Conservation (phyloP, 2,329 filamentous ascomycete species). For the Blumeria graminis region DNA sequence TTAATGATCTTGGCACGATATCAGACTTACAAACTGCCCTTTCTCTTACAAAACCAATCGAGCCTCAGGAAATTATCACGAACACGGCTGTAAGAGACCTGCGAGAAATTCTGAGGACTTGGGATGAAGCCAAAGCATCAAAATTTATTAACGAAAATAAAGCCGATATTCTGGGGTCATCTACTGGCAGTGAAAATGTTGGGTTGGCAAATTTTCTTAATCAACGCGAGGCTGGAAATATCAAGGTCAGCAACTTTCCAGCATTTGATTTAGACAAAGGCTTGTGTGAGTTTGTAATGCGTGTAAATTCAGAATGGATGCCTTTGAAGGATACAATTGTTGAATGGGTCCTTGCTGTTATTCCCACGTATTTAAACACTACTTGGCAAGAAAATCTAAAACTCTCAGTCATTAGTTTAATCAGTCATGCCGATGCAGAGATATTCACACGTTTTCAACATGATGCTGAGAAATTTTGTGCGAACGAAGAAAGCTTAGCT, state of each 20-base stretch:
- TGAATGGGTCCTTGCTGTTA: constrained; percentile 29
- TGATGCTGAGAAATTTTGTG: constrained; percentile 16
- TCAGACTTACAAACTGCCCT: constrained; percentile 11
- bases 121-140: constrained; percentile 18
- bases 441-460: constrained; percentile 24
- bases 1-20: constrained; percentile 13
- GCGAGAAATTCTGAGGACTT: constrained; percentile 16
- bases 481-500: constrained; percentile 13
- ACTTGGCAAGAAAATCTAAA: constrained; percentile 37
- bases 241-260: constrained; percentile 23
- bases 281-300: constrained; percentile 25
- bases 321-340: constrained; percentile 32
- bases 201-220: constrained; percentile 38
- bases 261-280: constrained; percentile 28
- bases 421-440: constrained; percentile 23
- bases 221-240: constrained; percentile 31
- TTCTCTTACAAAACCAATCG: constrained; percentile 4
- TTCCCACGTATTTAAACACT: constrained; percentile 25
- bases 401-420: constrained; percentile 28
- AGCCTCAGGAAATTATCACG: constrained; percentile 6
- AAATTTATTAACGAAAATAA: constrained; percentile 13
- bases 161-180: constrained; percentile 14
- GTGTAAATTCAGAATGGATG: constrained; percentile 25
- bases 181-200: constrained; percentile 12
- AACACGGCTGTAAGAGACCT: constrained; percentile 16